Evolutionary conservation across 306 rosid species (phyloP).

Genomic region (Prunus mira): DNA sequence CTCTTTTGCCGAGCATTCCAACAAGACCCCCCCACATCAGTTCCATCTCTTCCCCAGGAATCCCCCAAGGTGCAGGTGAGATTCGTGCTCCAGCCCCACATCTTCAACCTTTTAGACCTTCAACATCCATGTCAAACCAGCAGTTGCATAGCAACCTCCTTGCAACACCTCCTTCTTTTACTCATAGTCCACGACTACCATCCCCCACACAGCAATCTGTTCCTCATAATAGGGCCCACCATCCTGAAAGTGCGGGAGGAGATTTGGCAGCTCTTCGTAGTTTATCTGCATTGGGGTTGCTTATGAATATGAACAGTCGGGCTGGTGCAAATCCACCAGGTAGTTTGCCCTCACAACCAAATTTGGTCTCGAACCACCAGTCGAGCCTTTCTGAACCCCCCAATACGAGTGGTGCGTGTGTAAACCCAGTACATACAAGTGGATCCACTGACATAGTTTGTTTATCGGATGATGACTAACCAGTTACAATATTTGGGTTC

Average conservation of each 20-base stretch:
- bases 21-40: slow-evolving; percentile 40
- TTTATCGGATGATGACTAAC: slow-evolving; percentile 84
- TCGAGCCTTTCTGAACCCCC: slow-evolving; percentile 20
- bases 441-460: slow-evolving; percentile 49
- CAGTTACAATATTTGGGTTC: background rate
- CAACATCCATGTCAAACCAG: slow-evolving; percentile 41
- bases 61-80: slow-evolving; percentile 38
- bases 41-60: slow-evolving; percentile 34
- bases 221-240: slow-evolving; percentile 20
- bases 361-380: slow-evolving; percentile 14
- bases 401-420: slow-evolving; percentile 13
- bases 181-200: slow-evolving; percentile 27
- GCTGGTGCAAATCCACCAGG: slow-evolving; percentile 28
- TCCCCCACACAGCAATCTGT: slow-evolving; percentile 23
- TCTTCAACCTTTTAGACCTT: slow-evolving; percentile 53
- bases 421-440: slow-evolving; percentile 26
- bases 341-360: slow-evolving; percentile 17
- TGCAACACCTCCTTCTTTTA: slow-evolving; percentile 22
- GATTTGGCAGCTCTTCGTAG: slow-evolving; percentile 20
- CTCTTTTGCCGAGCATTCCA: slow-evolving; percentile 29
- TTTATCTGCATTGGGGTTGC: slow-evolving; percentile 31
- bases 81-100: slow-evolving; percentile 77
- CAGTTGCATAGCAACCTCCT: slow-evolving; percentile 33
- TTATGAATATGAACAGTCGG: slow-evolving; percentile 25
- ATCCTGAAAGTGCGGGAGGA: slow-evolving; percentile 21